Evolutionary conservation across 306 rosid species (phyloP), one percentile per base, ranked within the genome.

Genomic region (Argentina anserina): DNA sequence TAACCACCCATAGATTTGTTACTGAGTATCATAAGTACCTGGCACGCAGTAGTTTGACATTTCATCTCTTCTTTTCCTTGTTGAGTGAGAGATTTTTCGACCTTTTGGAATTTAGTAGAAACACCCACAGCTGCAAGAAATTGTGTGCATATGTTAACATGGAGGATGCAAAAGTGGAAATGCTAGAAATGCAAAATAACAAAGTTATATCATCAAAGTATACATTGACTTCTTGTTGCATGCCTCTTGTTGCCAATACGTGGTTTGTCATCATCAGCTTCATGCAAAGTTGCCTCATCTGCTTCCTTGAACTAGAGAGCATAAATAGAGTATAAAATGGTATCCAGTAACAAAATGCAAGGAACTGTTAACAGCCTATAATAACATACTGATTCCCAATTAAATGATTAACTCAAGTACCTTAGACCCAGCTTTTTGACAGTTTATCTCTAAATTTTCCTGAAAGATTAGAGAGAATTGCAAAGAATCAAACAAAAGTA

Each of bases 171-270:
- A 42, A 29, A 28, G 14, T 34, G 67, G 45, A 65, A 28, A 50
- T 21, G 37, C 21, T 73, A 72, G 9, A 20, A 65, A n/a, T 8
- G 7, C 43, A 45, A 12, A 12, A 25, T 34, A 4, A 58, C 40
- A 55, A 20, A 56, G 1, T 42, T 29, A 56, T 39, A 74, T 80
- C 49, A 40, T 42, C 40, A 45, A 67, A 69, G 56, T 72, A 79
- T 90, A 89, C 97, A 90, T 85, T 63, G 86, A 65, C 90, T 85
- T 85, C 96, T 87, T 69, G 79, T 71, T 13, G 65, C 69, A 17
- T 79, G 84, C 67, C 87, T 87, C 77, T 74, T 78, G 64, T 67
- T 86, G 60, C 60, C 64, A 67, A 53, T 45, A 40, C 69, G 17
- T n/a, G 82, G 61, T 73, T 76, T 83, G 37, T 73, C 86, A 20